Evolutionary conservation across 2,329 filamentous ascomycete genomes (phyloP), one percentile per base, ranked within the genome.

Genomic region (Cladosporium sp.): DNA sequence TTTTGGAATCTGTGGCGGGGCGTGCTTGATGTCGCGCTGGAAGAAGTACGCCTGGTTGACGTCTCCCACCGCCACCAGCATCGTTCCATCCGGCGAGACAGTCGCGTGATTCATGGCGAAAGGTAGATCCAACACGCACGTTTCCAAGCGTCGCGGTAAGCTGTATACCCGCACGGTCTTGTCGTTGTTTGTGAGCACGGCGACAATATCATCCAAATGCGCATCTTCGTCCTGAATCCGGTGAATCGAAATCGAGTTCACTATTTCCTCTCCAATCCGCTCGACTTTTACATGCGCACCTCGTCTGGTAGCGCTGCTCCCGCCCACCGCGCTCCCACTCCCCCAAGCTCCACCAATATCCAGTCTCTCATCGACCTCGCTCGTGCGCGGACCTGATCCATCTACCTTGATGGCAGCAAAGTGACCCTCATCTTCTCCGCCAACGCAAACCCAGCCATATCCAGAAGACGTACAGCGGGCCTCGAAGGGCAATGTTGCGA

Each of bases 61-160:
- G 64, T 98, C 93, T 35, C 92, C 87, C 38, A 97, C 87, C 2
- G 90, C 88, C 5, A 91, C 78, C 16, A 97, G 75, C 9, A 92
- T 71, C 16, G 78, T 79, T 1, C 91, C 92, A 64, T 96, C 86
- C 0, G 92, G 93, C 6, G 92, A 96, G 46, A 98, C 84, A n/a
- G 91, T 82, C 29, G 91, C 88, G 62, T 94, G 89, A 62, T 98
- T 98, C 72, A 97, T 92, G 56, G 84, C 86, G 63, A 92, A 86
- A 4, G 87, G 85, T 56, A 95, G 85, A 3, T 80, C 77, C 47
- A 96, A 72, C 38, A 83, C 78, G 49, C 87, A 82, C 18, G 94
- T 70, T 30, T 85, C 75, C 53, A 86, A 76, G 12, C 82, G 79
- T 46, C 84, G 80, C 22, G 79, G 75, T 16, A 97, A 73, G 42